These are phyloP conservation scores for Gloeostereum incarnatum DNA, from an alignment of 768 basidiomycete species.

Conservation along the genomic window DNA sequence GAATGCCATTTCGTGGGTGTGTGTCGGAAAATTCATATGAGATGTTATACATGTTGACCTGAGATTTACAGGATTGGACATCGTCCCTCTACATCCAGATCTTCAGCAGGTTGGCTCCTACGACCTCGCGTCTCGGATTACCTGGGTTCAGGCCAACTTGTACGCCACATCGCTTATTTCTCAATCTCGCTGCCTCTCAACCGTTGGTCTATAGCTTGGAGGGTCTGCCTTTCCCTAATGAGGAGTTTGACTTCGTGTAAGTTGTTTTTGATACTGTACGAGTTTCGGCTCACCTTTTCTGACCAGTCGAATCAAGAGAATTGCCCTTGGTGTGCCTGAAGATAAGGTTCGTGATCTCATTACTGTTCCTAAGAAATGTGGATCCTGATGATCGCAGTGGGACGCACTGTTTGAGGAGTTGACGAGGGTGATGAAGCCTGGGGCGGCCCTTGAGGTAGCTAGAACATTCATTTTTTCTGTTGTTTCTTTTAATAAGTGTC, in stretches of 20 bases:
- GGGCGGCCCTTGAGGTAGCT: conserved; percentile 59
- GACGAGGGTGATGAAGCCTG: conserved; percentile 61
- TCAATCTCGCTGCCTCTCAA: conserved; percentile 2
- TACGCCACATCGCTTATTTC: conserved; percentile 22
- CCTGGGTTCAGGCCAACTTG: conserved; percentile 72
- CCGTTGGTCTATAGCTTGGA: conserved; percentile 48
- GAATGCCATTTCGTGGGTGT: conserved; percentile 55
- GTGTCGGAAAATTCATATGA: conserved; percentile 9
- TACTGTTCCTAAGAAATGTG: neutral
- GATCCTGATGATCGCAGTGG: conserved; percentile 35
- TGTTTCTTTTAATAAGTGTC: neutral
- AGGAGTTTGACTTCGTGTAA: conserved; percentile 74
- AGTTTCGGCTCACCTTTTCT: neutral
- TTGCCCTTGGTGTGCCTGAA: conserved; percentile 69
- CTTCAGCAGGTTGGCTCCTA: conserved; percentile 47
- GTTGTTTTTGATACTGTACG: conserved; percentile 14
- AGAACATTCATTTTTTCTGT: neutral
- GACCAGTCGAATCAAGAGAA: conserved; percentile 57
- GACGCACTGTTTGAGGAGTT: conserved; percentile 62
- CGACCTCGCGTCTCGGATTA: conserved; percentile 50
- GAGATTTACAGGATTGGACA: conserved; percentile 50
- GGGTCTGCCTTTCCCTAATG: conserved; percentile 57
- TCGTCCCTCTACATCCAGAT: conserved; percentile 67
- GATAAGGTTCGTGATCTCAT: conserved; percentile 39
- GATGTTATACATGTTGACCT: neutral